Conservation (phyloP, 116 monocot genomes). For the Zostera marina region DNA sequence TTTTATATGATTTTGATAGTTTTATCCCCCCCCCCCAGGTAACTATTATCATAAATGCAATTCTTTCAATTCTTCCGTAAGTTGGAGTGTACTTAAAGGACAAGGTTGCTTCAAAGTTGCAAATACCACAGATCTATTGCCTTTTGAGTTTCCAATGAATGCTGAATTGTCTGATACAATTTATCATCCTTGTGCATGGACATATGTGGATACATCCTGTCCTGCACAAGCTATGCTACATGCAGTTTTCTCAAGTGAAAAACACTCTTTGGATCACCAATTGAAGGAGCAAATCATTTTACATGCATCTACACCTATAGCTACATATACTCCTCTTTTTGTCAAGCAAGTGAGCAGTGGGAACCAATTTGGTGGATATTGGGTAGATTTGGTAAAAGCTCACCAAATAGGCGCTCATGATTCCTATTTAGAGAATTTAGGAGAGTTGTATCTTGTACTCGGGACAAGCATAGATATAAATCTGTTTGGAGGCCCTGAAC, state of each 20-base stretch:
- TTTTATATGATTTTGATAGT: not conserved
- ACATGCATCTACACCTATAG: constrained; percentile 37
- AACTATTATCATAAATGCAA: constrained; percentile 49
- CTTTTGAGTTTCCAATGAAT: constrained; percentile 5
- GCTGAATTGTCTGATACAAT: constrained; percentile 9
- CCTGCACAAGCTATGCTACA: constrained; percentile 51
- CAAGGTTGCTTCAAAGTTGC: constrained; percentile 43
- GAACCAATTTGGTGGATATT: constrained; percentile 83
- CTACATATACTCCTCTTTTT: constrained; percentile 53
- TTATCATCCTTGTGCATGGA: constrained; percentile 48
- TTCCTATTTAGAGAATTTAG: constrained; percentile 17
- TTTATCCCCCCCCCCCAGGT: constrained; percentile 21
- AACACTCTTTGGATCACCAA: constrained; percentile 12
- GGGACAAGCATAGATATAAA: constrained; percentile 65
- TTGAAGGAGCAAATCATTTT: constrained; percentile 30
- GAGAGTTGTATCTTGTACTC: constrained; percentile 66
- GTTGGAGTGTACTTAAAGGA: constrained; percentile 64
- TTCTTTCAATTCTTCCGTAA: constrained; percentile 43
- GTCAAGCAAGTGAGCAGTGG: constrained; percentile 57
- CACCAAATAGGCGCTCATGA: constrained; percentile 11
- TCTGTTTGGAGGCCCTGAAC: constrained; percentile 66
- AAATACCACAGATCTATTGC: constrained; percentile 15
- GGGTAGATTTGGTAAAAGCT: constrained; percentile 29
- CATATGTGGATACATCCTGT: constrained; percentile 41
- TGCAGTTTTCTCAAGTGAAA: constrained; percentile 47